Conservation (phyloP, 495 filamentous ascomycete genomes). For the Tuber brumale region DNA sequence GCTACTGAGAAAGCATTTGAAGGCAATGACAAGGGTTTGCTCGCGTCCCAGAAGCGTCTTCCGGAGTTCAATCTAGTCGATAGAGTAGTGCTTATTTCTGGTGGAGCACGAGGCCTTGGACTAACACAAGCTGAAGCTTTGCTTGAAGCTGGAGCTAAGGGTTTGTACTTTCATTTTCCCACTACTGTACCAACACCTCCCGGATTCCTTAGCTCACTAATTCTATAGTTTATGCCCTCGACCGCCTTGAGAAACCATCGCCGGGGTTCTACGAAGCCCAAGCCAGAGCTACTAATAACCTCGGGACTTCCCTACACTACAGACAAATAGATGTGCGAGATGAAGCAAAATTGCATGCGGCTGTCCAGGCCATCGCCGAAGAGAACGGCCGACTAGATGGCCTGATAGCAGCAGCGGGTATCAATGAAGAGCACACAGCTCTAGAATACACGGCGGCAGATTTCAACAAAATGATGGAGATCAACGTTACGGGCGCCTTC, state of each 20-base stretch:
- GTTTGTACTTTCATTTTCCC: constrained; percentile 39
- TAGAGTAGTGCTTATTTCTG: constrained; percentile 58
- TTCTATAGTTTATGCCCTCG: constrained; percentile 56
- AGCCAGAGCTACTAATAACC: constrained; percentile 46
- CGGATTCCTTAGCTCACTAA: background rate
- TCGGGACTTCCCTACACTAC: constrained; percentile 57
- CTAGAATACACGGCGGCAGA: constrained; percentile 62
- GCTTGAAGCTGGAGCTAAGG: constrained; percentile 60
- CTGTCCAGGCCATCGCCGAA: constrained; percentile 52
- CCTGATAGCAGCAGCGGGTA: constrained; percentile 67
- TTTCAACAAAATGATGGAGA: constrained; percentile 62
- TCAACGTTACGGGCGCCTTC: constrained; percentile 73
- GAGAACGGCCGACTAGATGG: constrained; percentile 59
- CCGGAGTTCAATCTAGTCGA: constrained; percentile 53
- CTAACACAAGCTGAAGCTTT: constrained; percentile 61
- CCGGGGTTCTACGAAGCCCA: constrained; percentile 52
- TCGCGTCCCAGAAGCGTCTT: constrained; percentile 20
- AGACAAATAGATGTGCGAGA: constrained; percentile 59
- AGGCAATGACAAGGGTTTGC: constrained; percentile 12
- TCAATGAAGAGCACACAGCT: constrained; percentile 65
- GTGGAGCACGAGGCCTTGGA: constrained; percentile 58
- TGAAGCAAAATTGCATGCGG: constrained; percentile 49
- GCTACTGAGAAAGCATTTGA: constrained; percentile 10
- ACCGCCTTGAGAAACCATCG: constrained; percentile 48
- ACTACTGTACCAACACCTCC: background rate